Evolutionary conservation across 257 asterid species (phyloP), one percentile per base, ranked within the genome.

Genomic region (Ballota nigra): DNA sequence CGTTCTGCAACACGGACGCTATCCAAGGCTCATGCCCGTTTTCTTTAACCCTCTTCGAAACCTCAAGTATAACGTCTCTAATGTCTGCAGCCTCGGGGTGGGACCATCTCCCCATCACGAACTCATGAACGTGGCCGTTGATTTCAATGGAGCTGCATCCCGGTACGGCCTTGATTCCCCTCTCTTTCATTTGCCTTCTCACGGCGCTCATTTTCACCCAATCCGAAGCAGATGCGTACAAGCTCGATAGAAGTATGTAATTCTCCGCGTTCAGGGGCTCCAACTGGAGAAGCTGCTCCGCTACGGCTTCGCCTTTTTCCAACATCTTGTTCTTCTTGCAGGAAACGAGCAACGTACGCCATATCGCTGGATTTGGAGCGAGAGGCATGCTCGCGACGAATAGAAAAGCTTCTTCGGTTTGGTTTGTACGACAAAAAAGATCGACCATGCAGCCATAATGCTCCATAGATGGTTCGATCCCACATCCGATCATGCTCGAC

Each of bases 371-470:
- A 58, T 82, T 87, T n/a, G 84, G 90, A 23, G 78, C 9, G 3
- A 82, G 69, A 1, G 85, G 92, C 96, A 89, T 83, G 68, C 38
- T 68, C 33, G 77, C 69, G 2, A 87, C 70, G 8, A 89, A 87
- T 8, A 49, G 75, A 52, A 73, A 77, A n/a, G 95, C 96, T 45
- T 84, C 84, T 66, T 83, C 86, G 2, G 80, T 63, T 28, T 76
- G 62, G 76, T 81, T 77, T 70, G 92, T 80, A 1, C 86, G 92
- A 47, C 88, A 81, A 5, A 84, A 80, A 23, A 89, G 69, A 84
- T 86, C 95, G 0, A 87, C 91, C 91, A 89, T 83, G 85, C 89
- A 85, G 68, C 91, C 85, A 59, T 87, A 89, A 52, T 87, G 89
- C 86, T 89, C 96, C 83, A 83, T 75, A 20, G 92, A 82, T 8